A percentile compares a stretch with the other conserved stretches of the same genome.
These are phyloP conservation scores for Gynostemma pentaphyllum DNA, from an alignment of 306 rosid species.

Conservation along the genomic window DNA sequence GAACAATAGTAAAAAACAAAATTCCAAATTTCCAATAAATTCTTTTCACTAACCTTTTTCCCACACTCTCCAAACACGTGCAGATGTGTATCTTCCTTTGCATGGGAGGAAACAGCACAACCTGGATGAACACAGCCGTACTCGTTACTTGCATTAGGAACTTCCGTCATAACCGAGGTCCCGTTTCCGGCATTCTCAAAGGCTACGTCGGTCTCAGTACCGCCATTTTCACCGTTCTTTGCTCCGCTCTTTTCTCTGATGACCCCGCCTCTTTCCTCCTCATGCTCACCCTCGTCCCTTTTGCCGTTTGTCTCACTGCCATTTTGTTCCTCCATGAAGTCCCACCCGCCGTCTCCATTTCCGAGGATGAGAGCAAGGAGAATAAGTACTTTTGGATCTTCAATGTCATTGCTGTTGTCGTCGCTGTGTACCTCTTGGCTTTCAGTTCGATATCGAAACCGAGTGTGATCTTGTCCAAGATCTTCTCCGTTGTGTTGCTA, in stretches of 20 bases:
- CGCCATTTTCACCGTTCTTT: constrained; percentile 31
- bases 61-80: no score
- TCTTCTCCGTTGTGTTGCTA: constrained; percentile 21
- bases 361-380: no score
- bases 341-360: constrained; percentile 13
- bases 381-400: constrained; percentile 1
- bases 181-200: constrained; percentile 36
- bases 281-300: constrained; percentile 33
- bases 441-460: constrained; percentile 25
- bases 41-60: no score
- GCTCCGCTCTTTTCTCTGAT: constrained; percentile 27
- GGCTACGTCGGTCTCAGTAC: no score
- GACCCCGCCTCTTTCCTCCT: constrained; percentile 26
- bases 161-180: constrained; percentile 30
- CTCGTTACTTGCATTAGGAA: constrained; percentile 39
- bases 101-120: constrained; percentile 37
- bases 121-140: no score
- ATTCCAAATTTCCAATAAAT: no score
- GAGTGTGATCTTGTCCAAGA: constrained; percentile 18
- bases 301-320: constrained; percentile 19
- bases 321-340: constrained; percentile 19
- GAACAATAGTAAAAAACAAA: no score
- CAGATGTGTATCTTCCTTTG: constrained; percentile 41
- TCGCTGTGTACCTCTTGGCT: constrained; percentile 28
- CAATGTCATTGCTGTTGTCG: constrained; percentile 18